A percentile compares a stretch with the other conserved stretches of the same genome.
These are phyloP conservation scores for Rhytidiadelphus loreus DNA, from an alignment of 225 moss, liverwort and hornwort species.

Conservation along the genomic window DNA sequence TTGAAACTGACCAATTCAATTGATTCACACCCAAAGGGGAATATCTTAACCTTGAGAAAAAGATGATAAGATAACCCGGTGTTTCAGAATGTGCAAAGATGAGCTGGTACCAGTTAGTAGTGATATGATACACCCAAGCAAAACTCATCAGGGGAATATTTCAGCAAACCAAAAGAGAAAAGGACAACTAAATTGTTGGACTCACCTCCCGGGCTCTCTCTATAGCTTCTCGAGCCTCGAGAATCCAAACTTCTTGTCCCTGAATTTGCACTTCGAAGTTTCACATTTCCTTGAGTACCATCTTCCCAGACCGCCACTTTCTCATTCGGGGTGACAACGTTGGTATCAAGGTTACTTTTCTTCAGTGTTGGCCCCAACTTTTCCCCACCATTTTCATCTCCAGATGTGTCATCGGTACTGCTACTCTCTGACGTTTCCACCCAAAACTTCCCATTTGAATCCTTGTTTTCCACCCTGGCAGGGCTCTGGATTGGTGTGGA, in stretches of 20 bases:
- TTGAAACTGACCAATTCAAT: background rate
- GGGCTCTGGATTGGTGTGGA: background rate
- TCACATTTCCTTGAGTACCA: background rate
- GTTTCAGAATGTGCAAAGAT: no score
- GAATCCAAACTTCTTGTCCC: background rate
- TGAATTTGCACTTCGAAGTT: conserved; percentile 12
- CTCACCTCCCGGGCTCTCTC: conserved; percentile 28
- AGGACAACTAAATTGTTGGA: background rate
- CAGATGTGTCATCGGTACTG: conserved; percentile 49
- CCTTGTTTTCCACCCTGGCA: background rate
- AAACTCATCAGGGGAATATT: background rate
- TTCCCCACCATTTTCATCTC: conserved; percentile 65
- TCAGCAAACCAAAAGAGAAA: background rate
- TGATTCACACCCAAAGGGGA: background rate
- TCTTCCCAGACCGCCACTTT: conserved; percentile 48
- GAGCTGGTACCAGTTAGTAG: no score
- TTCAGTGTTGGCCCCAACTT: conserved; percentile 24
- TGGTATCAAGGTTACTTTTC: conserved; percentile 45
- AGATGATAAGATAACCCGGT: background rate
- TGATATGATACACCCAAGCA: background rate
- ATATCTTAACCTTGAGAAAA: background rate
- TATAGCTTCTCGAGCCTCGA: conserved; percentile 16
- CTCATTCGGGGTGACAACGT: conserved; percentile 40
- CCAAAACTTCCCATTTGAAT: background rate
- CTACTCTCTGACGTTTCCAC: conserved; percentile 38